These are phyloP conservation scores for Solanum chaucha DNA, from an alignment of 257 asterid genomes.

Conservation along the genomic window DNA sequence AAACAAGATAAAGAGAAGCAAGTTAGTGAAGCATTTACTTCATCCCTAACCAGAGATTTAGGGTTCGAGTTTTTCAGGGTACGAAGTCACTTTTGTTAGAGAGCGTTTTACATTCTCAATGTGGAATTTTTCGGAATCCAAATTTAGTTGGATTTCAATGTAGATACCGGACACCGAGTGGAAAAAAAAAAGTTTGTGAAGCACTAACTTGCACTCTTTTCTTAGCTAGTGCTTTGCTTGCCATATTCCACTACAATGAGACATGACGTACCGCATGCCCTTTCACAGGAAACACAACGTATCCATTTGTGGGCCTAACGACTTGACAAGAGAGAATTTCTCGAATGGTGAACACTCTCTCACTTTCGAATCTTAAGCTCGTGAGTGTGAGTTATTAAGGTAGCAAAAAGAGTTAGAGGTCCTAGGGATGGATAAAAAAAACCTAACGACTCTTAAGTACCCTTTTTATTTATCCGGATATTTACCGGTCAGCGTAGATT, in stretches of 20 bases:
- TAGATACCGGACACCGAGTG: too few species aligned
- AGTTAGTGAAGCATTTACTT: background rate
- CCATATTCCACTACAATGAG: background rate
- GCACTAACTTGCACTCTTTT: background rate
- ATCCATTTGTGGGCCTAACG: background rate
- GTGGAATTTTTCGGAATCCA: too few species aligned
- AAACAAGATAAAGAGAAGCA: background rate
- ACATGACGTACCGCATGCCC: background rate
- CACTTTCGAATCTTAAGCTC: too few species aligned
- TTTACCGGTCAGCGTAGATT: background rate
- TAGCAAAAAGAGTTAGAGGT: background rate
- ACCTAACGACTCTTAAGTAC: background rate
- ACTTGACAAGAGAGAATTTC: background rate
- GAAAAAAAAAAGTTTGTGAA: background rate
- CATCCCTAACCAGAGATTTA: background rate
- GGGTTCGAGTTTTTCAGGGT: background rate
- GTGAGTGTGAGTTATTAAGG: background rate
- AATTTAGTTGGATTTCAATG: too few species aligned
- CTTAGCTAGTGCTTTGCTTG: background rate
- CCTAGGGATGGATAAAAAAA: too few species aligned
- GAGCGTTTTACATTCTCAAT: background rate
- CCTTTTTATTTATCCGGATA: background rate
- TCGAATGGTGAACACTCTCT: too few species aligned
- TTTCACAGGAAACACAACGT: background rate
- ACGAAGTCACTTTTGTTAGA: background rate